Conservation (phyloP, 2,329 filamentous ascomycete species). For the Monascus ruber region DNA sequence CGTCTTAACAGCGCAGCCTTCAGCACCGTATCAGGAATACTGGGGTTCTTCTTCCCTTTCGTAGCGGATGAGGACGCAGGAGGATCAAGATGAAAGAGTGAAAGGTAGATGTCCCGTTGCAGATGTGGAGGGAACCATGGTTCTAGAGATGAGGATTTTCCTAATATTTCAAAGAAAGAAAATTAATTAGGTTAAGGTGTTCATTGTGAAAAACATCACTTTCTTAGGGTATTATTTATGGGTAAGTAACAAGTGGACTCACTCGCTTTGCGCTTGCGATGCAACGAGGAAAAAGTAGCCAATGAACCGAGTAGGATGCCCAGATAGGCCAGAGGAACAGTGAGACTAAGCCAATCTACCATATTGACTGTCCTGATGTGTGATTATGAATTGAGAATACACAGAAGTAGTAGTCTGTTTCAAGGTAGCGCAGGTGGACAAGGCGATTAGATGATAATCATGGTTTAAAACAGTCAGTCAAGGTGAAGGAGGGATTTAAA, state of each 20-base stretch:
- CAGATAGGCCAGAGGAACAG: slow-evolving; percentile 81
- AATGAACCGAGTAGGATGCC: slow-evolving; percentile 77
- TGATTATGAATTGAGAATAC: slow-evolving; percentile 1
- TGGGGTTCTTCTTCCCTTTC: slow-evolving; percentile 53
- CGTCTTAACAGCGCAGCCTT: slow-evolving; percentile 80
- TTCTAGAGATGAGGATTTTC: slow-evolving; percentile 69
- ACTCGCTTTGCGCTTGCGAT: slow-evolving; percentile 84
- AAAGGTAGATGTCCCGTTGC: slow-evolving; percentile 88
- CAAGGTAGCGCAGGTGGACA: not conserved
- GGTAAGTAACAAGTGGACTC: slow-evolving; percentile 22
- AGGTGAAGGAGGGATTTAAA: too few relatives aligned
- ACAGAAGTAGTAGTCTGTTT: not conserved
- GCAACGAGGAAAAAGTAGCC: slow-evolving; percentile 83
- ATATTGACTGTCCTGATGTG: slow-evolving; percentile 24
- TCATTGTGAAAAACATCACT: too few relatives aligned
- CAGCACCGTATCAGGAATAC: slow-evolving; percentile 71
- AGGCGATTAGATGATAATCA: too few relatives aligned
- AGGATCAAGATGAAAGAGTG: slow-evolving; percentile 68
- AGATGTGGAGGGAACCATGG: slow-evolving; percentile 91
- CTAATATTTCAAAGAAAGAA: slow-evolving; percentile 32
- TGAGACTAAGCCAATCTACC: slow-evolving; percentile 71
- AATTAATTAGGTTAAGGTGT: slow-evolving; percentile 4
- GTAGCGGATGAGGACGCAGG: slow-evolving; percentile 27
- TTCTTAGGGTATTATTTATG: too few relatives aligned
- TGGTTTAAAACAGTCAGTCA: too few relatives aligned